These are phyloP conservation scores for Salix arbutifolia DNA, from an alignment of 345 rosid genomes.

Conservation along the genomic window DNA sequence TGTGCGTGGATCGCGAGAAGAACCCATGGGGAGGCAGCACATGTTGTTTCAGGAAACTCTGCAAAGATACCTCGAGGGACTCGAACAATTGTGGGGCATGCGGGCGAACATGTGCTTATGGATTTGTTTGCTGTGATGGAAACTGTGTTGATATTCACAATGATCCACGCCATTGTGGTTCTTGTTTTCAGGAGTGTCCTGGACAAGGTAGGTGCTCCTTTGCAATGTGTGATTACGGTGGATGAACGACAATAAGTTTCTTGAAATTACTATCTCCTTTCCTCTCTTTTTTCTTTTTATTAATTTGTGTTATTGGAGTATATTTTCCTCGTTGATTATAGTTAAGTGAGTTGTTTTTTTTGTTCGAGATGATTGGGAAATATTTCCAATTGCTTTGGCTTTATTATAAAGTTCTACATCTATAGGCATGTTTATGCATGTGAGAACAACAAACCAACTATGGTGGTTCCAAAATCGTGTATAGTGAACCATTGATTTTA, in stretches of 20 bases:
- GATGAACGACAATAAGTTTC: neutral
- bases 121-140: constrained; percentile 31
- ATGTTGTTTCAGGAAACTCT: constrained; percentile 24
- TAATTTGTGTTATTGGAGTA: too few species aligned
- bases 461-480: too few species aligned
- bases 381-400: too few species aligned
- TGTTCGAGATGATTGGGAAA: too few species aligned
- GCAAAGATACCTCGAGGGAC: constrained; percentile 30
- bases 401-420: too few species aligned
- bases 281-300: neutral
- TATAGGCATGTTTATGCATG: too few species aligned
- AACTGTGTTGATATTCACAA: constrained; percentile 26
- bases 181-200: constrained; percentile 28
- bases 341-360: too few species aligned
- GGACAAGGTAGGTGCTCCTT: constrained; percentile 18
- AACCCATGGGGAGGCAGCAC: constrained; percentile 38
- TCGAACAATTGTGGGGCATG: constrained; percentile 30
- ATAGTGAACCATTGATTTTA: too few species aligned
- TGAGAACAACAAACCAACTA: too few species aligned
- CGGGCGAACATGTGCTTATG: constrained; percentile 24
- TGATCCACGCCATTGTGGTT: constrained; percentile 28
- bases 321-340: too few species aligned
- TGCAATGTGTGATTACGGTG: constrained; percentile 32
- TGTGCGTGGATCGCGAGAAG: constrained; percentile 30
- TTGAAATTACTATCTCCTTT: neutral